Evolutionary conservation across 1,284 basidiomycete genomes (phyloP).

Genomic region (Athelia psychrophila): DNA sequence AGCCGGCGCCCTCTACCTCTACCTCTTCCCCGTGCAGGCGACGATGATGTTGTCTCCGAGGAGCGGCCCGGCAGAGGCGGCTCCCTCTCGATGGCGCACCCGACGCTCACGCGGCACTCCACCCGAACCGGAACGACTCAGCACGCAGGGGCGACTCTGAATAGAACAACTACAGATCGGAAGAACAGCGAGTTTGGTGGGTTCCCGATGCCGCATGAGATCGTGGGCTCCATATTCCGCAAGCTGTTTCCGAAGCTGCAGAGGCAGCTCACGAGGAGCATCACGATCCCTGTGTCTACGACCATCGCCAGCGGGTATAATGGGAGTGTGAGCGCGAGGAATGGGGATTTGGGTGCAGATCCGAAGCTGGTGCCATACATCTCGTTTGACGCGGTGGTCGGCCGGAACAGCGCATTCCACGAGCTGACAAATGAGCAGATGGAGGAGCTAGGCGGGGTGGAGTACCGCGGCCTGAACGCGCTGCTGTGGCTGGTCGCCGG

Average conservation of each 20-base stretch:
- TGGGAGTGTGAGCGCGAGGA: constrained; percentile 17
- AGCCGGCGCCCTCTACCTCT: constrained; percentile 17
- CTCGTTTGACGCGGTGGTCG: constrained; percentile 81
- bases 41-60: too few relatives aligned
- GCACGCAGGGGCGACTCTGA: too few relatives aligned
- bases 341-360: constrained; percentile 36
- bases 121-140: too few relatives aligned
- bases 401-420: constrained; percentile 87
- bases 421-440: constrained; percentile 79
- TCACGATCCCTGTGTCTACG: constrained; percentile 74
- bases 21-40: too few relatives aligned
- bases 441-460: constrained; percentile 92
- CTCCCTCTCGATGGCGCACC: too few relatives aligned
- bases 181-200: constrained; percentile 72
- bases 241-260: constrained; percentile 58
- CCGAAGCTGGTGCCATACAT: constrained; percentile 76
- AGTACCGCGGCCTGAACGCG: constrained; percentile 86
- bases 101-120: too few relatives aligned
- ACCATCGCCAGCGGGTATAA: constrained; percentile 49
- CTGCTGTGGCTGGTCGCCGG: constrained; percentile 73
- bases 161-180: too few relatives aligned
- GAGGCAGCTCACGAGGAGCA: constrained; percentile 51
- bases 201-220: constrained; percentile 79
- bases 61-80: too few relatives aligned
- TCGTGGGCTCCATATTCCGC: constrained; percentile 47